Evolutionary conservation across 2,329 filamentous ascomycete species (phyloP).

Genomic region (Colletotrichum sp.): DNA sequence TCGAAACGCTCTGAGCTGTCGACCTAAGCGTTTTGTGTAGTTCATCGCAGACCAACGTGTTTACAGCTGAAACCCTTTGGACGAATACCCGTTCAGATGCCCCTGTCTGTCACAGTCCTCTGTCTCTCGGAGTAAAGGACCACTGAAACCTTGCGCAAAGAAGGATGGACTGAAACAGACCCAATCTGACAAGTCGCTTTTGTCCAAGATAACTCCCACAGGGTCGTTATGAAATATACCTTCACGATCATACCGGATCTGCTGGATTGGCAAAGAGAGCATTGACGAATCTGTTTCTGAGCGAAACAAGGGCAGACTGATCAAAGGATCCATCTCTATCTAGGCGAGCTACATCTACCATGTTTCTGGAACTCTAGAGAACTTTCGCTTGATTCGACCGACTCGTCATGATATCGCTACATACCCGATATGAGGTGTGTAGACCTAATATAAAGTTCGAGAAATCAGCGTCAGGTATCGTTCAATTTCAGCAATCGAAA

Average conservation of each 20-base stretch:
- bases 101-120: not conserved
- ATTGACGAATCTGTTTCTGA: not conserved
- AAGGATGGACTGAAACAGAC: not conserved
- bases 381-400: not conserved
- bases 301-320: not conserved
- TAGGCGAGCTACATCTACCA: not conserved
- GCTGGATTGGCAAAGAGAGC: not conserved
- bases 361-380: not conserved
- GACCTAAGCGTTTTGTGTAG: too few relatives aligned
- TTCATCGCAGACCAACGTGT: too few relatives aligned
- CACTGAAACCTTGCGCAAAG: not conserved
- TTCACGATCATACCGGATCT: not conserved
- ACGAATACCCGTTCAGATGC: not conserved
- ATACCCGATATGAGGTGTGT: not conserved
- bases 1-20: too few relatives aligned
- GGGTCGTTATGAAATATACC: not conserved
- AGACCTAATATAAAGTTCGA: not conserved
- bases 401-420: not conserved
- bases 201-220: not conserved
- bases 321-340: not conserved
- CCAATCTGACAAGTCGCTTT: not conserved
- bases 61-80: too few relatives aligned
- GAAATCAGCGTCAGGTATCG: not conserved
- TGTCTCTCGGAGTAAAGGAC: not conserved
- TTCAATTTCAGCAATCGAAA: not conserved